Conservation (phyloP, 139 green algal genomes). For the Parachlorella kessleri region DNA sequence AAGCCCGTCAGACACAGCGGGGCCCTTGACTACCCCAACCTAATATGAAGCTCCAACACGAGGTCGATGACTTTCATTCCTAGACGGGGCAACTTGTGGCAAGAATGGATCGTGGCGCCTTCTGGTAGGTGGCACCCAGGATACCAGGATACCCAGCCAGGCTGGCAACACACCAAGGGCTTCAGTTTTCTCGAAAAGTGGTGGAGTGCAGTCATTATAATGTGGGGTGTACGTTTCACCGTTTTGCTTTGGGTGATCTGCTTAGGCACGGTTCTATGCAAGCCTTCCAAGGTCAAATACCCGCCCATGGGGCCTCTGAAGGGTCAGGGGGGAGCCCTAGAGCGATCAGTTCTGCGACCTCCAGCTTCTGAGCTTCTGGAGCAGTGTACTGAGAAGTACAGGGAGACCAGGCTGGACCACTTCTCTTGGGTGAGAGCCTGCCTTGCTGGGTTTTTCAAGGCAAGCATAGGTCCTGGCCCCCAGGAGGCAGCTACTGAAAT, state of each 20-base stretch:
- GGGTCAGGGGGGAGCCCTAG: background rate
- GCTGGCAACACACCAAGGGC: background rate
- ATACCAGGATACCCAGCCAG: background rate
- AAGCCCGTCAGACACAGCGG: background rate
- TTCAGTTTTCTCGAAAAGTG: background rate
- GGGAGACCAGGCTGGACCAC: slow-evolving; percentile 27
- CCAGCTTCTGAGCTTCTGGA: background rate
- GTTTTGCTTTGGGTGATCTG: background rate
- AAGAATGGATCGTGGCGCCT: background rate
- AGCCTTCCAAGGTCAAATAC: background rate
- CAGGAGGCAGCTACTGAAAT: background rate
- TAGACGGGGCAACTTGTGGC: too few species aligned
- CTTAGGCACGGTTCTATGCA: background rate
- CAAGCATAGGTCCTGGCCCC: background rate
- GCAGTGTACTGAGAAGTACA: slow-evolving; percentile 14
- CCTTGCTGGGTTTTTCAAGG: background rate
- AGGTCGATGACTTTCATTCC: too few species aligned
- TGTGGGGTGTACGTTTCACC: background rate
- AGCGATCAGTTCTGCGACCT: background rate
- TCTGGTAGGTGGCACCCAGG: too few species aligned
- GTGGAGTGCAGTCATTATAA: background rate
- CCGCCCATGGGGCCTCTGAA: background rate
- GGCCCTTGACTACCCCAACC: background rate
- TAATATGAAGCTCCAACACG: background rate
- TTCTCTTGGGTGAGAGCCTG: slow-evolving; percentile 13